phyloP scores from a whole-genome alignment of 1,284 basidiomycete genomes.

The Acaromyces ingoldii region DNA sequence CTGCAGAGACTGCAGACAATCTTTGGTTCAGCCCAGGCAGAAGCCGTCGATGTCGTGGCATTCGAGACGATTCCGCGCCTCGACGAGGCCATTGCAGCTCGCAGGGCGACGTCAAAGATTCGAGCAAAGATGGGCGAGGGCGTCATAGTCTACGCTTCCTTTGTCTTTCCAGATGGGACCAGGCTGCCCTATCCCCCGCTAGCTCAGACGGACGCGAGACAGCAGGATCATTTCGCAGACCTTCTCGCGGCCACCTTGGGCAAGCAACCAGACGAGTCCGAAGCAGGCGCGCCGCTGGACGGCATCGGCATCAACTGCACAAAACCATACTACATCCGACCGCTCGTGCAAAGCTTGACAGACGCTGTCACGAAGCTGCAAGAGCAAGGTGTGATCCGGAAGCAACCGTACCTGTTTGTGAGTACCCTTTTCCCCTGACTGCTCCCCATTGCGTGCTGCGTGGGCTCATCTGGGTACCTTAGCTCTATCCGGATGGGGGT shows the following conservation, averaged over 20 bases:
- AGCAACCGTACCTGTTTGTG: constrained; percentile 35
- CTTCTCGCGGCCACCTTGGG: no score
- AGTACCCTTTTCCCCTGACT: constrained; percentile 1
- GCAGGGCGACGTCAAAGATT: constrained; percentile 24
- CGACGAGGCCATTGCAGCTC: constrained; percentile 38
- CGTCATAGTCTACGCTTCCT: no score
- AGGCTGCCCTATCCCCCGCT: constrained; percentile 26
- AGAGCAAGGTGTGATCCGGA: constrained; percentile 14
- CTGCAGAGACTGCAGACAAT: constrained; percentile 22
- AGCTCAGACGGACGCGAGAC: neutral
- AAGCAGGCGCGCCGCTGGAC: constrained; percentile 10
- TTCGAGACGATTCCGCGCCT: constrained; percentile 40
- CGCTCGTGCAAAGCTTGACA: constrained; percentile 25
- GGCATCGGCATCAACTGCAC: constrained; percentile 47
- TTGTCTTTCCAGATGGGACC: constrained; percentile 21
- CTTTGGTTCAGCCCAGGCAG: constrained; percentile 14
- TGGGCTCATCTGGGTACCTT: neutral
- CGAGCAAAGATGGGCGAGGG: constrained; percentile 2
- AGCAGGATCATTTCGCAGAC: constrained; percentile 14
- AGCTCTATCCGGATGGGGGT: constrained; percentile 43
- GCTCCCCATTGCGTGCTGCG: neutral
- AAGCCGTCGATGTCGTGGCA: constrained; percentile 33
- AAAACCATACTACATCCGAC: constrained; percentile 28
- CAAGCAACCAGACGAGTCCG: constrained; percentile 11
- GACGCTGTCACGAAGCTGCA: constrained; percentile 3